phyloP scores from a whole-genome alignment of 2,329 filamentous ascomycete species.

The Grosmannia serpens region DNA sequence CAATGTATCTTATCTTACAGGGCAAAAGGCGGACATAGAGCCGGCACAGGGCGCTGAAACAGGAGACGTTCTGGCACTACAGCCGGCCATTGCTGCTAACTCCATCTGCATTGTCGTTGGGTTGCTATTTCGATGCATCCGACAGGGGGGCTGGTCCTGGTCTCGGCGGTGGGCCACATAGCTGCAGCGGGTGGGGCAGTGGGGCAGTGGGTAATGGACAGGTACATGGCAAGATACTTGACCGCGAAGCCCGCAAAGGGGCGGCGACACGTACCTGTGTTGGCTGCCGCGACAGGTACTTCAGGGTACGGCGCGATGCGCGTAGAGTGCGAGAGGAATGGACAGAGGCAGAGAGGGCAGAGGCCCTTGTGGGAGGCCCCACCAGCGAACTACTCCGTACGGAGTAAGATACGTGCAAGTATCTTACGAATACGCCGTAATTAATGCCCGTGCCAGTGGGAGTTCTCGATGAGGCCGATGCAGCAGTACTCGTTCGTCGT shows the following conservation, averaged over 20 bases:
- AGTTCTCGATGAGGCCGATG: too few relatives aligned
- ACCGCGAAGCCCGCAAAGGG: not conserved
- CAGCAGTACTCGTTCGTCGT: too few relatives aligned
- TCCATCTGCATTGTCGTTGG: not conserved
- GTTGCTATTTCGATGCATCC: constrained; percentile 4
- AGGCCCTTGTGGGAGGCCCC: too few relatives aligned
- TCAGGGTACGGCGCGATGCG: not conserved
- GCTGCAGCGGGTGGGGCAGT: not conserved
- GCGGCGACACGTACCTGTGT: not conserved
- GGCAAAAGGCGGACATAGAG: constrained; percentile 1
- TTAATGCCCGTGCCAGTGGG: too few relatives aligned
- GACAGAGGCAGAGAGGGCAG: not conserved
- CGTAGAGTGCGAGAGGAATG: not conserved
- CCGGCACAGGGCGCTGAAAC: constrained; percentile 8
- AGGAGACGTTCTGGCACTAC: not conserved
- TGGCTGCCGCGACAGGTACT: not conserved
- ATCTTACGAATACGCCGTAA: too few relatives aligned
- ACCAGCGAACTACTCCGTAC: too few relatives aligned
- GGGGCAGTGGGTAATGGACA: not conserved
- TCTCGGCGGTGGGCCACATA: constrained; percentile 4
- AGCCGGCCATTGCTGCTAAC: not conserved
- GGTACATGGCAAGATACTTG: not conserved
- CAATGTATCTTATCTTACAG: not conserved
- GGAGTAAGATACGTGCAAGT: too few relatives aligned
- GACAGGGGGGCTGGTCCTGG: constrained; percentile 5